Evolutionary conservation across 495 filamentous ascomycete species (phyloP).

Genomic region (Choiromyces venosus): DNA sequence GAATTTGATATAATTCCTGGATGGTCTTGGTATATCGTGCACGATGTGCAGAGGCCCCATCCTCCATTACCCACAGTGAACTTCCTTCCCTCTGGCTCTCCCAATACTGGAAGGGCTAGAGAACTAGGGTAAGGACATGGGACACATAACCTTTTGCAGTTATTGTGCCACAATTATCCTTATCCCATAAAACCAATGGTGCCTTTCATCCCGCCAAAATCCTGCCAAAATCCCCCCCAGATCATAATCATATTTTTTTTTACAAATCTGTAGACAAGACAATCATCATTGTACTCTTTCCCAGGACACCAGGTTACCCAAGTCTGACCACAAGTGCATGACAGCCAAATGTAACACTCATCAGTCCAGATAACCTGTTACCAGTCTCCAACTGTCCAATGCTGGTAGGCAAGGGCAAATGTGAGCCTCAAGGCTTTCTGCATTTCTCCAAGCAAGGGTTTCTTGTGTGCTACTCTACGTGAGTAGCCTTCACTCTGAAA

Average conservation of each 20-base stretch:
- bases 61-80: constrained; percentile 14
- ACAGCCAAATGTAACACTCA: constrained; percentile 11
- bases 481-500: constrained; percentile 6
- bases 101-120: constrained; percentile 10
- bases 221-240: constrained; percentile 3
- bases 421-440: not conserved
- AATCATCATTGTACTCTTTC: constrained; percentile 6
- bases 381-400: constrained; percentile 17
- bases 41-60: constrained; percentile 11
- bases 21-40: not conserved
- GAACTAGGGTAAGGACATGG: not conserved
- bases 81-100: not conserved
- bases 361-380: constrained; percentile 12
- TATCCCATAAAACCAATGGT: constrained; percentile 8
- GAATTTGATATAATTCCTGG: constrained; percentile 5
- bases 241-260: too few relatives aligned
- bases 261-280: constrained; percentile 11
- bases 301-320: constrained; percentile 2
- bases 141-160: constrained; percentile 5
- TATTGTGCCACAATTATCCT: constrained; percentile 14
- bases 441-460: not conserved
- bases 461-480: not conserved
- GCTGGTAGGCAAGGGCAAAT: constrained; percentile 7
- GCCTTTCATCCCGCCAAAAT: not conserved
- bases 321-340: not conserved